Conservation (phyloP, 495 filamentous ascomycete species). For the Xylaria intraflava region DNA sequence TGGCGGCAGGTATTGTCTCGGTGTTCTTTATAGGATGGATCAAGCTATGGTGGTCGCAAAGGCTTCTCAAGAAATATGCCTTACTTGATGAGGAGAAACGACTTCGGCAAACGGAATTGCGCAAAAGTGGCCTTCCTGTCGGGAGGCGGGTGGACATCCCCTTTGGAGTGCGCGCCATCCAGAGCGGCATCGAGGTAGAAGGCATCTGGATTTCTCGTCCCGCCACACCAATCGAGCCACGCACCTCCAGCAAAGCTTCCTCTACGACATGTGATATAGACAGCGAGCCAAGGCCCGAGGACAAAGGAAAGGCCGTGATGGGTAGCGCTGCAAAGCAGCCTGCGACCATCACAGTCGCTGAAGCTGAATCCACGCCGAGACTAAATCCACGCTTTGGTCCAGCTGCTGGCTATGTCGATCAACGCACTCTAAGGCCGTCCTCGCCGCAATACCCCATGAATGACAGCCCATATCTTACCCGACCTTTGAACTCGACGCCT, state of each 20-base stretch:
- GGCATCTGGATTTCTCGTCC: conserved; percentile 80
- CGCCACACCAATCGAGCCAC: conserved; percentile 44
- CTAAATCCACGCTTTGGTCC: conserved; percentile 24
- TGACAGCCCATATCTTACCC: background rate
- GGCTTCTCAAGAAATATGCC: conserved; percentile 57
- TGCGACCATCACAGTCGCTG: conserved; percentile 13
- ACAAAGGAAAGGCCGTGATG: conserved; percentile 17
- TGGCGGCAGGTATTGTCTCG: conserved; percentile 41
- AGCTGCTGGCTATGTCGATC: conserved; percentile 18
- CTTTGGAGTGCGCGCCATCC: conserved; percentile 83
- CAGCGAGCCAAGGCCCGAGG: conserved; percentile 14
- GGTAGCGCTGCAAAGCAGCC: conserved; percentile 3
- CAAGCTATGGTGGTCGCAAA: conserved; percentile 58
- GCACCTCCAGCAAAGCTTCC: conserved; percentile 26
- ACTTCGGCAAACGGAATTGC: conserved; percentile 47
- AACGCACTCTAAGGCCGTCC: conserved; percentile 13
- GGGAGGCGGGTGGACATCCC: conserved; percentile 59
- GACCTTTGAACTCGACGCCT: conserved; percentile 5
- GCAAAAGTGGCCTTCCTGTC: conserved; percentile 40
- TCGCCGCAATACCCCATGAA: conserved; percentile 12
- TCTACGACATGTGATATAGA: conserved; percentile 27
- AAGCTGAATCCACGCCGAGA: conserved; percentile 19
- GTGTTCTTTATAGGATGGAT: conserved; percentile 46
- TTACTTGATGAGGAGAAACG: conserved; percentile 59
- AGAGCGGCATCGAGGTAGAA: conserved; percentile 77